A percentile compares a stretch with the other conserved stretches of the same genome.
Evolutionary conservation across 1,139 yeast genomes (phyloP).

Genomic region (Taiozyma sp.): DNA sequence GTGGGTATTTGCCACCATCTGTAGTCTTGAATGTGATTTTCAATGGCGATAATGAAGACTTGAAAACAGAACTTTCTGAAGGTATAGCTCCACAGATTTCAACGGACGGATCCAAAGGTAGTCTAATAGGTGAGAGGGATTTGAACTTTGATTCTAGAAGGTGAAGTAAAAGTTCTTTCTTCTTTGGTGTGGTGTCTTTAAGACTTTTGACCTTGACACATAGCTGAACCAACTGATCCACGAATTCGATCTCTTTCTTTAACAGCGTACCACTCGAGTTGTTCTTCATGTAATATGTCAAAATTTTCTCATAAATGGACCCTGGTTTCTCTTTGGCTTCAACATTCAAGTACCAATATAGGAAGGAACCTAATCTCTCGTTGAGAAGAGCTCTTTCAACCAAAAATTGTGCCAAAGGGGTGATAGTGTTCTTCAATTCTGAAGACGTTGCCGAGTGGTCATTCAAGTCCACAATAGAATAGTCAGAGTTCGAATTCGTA

Average conservation of each 20-base stretch:
- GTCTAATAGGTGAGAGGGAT: conserved; percentile 23
- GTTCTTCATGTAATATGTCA: conserved; percentile 31
- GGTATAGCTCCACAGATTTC: conserved; percentile 74
- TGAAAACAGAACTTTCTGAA: conserved; percentile 80
- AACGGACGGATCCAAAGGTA: conserved; percentile 35
- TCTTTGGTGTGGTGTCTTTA: conserved; percentile 54
- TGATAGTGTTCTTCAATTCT: conserved; percentile 21
- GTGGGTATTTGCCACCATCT: conserved; percentile 56
- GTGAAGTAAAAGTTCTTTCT: conserved; percentile 42
- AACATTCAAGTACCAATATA: conserved; percentile 90
- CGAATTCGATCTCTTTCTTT: conserved; percentile 40
- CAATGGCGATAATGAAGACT: conserved; percentile 84
- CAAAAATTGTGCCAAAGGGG: conserved; percentile 76
- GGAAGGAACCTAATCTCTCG: conserved; percentile 68
- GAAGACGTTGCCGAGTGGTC: conserved; percentile 21
- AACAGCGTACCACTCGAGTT: conserved; percentile 25
- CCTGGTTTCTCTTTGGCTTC: conserved; percentile 69
- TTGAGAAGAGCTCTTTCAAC: conserved; percentile 69
- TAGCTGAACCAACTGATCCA: conserved; percentile 36
- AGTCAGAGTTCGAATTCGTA: conserved; percentile 30
- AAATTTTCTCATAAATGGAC: conserved; percentile 28
- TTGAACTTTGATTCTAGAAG: conserved; percentile 30
- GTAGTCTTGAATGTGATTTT: conserved; percentile 73
- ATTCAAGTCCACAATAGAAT: conserved; percentile 34
- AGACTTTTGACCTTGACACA: conserved; percentile 40